Base-by-base conservation (phyloP, 169 alveolate species). In the Plasmodium vinckei region DNA sequence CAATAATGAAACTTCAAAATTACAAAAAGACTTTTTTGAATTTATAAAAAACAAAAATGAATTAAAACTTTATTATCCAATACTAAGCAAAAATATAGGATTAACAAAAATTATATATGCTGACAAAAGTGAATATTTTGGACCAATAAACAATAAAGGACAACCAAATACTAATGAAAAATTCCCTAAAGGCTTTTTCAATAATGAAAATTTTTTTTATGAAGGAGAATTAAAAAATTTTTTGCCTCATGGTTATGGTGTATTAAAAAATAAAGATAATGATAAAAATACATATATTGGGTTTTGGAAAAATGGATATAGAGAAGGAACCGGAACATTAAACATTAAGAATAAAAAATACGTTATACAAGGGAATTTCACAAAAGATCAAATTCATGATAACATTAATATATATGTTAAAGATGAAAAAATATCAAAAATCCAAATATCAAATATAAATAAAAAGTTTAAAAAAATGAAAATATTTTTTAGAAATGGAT, bases 181-280 rank as follows among this genome's bases (percentile, higher is more conserved):
- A 86, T 70, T 39, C 42, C 91, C 91, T 2, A 59, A 86, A 57
- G 91, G 87, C 15, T 59, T 86, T 86, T 86, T 86, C 61, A 86
- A 86, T 42, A 86, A 71, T 63, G 60, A 86, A 7, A 10, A 86
- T 9, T 86, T 86, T 56, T 68, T 70, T 33, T 86, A 86, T 53
- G 87, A 86, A 68, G 91, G 91, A 21, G 91, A 86, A 70, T 69
- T 86, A 87, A 86, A 86, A 70, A 70, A 86, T 57, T 71, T 57
- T n/a, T 21, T 86, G 25, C 91, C 91, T 49, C 72, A 70, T 25
- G 91, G 91, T 56, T 86, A 86, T 70, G 91, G 91, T 13, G 59
- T 86, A 60, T 86, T 86, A 53, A 86, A 86, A 70, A 86, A 68
- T 86, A 86, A 86, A 86, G 84, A 71, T 19, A 39, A 57, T n/a